phyloP scores from a whole-genome alignment of 352 stramenopile species.

The Globisporangium radiosum region DNA sequence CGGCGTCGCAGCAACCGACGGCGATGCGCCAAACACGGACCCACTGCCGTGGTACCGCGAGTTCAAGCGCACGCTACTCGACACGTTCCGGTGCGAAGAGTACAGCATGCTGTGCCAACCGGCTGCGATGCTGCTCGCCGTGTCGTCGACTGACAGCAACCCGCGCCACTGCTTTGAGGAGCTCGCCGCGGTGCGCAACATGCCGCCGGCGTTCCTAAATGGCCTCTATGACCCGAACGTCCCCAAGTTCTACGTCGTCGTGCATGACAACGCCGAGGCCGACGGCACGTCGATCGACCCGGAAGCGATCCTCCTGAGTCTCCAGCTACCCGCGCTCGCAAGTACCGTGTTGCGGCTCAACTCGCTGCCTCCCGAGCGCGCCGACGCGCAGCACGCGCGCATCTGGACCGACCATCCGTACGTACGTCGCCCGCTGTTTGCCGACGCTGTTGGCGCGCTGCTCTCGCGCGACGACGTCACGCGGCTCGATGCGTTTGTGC shows the following conservation, averaged over 20 bases:
- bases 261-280: conserved; percentile 81
- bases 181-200: conserved; percentile 33
- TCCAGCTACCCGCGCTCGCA: conserved; percentile 43
- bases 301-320: conserved; percentile 63
- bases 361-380: conserved; percentile 33
- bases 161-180: conserved; percentile 71
- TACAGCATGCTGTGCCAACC: conserved; percentile 71
- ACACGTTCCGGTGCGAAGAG: conserved; percentile 81
- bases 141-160: conserved; percentile 80
- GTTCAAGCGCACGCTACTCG: conserved; percentile 74
- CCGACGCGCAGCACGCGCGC: conserved; percentile 20
- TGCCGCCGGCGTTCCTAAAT: conserved; percentile 59
- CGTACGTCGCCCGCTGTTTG: conserved; percentile 49
- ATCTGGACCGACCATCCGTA: conserved; percentile 55
- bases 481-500: conserved; percentile 62
- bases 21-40: conserved; percentile 28
- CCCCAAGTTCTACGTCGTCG: conserved; percentile 84
- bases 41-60: conserved; percentile 69
- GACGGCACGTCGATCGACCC: conserved; percentile 74
- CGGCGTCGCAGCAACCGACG: conserved; percentile 23
- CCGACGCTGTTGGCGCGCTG: conserved; percentile 29
- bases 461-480: conserved; percentile 66
- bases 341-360: conserved; percentile 67
- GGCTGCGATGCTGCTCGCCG: conserved; percentile 64
- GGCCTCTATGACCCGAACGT: conserved; percentile 75